Conservation (phyloP, 2,329 filamentous ascomycete genomes). For the Aureobasidium sp. region DNA sequence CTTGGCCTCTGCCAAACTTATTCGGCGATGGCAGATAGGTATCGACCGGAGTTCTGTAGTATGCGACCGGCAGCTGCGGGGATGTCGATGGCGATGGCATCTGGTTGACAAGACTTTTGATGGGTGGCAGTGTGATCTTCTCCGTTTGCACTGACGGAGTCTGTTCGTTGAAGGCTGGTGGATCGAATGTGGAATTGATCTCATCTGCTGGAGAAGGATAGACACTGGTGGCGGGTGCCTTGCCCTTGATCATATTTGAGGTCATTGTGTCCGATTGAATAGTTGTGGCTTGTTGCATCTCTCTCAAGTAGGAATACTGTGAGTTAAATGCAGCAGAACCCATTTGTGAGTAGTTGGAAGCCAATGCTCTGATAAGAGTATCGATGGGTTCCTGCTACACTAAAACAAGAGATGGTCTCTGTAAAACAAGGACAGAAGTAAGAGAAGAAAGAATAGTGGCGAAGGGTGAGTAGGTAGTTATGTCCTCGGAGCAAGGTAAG, state of each 20-base stretch:
- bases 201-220: constrained; percentile 15
- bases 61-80: neutral
- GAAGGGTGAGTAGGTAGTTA: constrained; percentile 7
- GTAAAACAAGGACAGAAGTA: neutral
- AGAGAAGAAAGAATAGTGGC: constrained; percentile 6
- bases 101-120: neutral
- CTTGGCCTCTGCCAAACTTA: constrained; percentile 1
- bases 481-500: neutral
- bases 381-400: neutral
- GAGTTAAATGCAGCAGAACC: constrained; percentile 6
- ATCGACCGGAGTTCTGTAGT: neutral
- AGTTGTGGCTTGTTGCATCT: constrained; percentile 12
- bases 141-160: neutral
- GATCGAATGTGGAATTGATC: neutral
- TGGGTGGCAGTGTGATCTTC: constrained; percentile 1
- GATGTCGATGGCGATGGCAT: constrained; percentile 13
- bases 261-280: constrained; percentile 6
- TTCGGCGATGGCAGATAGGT: neutral
- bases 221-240: constrained; percentile 5
- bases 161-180: constrained; percentile 1
- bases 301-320: constrained; percentile 6
- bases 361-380: neutral
- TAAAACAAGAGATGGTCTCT: neutral
- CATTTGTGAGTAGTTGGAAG: neutral
- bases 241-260: neutral